These are phyloP conservation scores for Acanthamoeba quina DNA, from an alignment of 208 protist species.

Conservation along the genomic window DNA sequence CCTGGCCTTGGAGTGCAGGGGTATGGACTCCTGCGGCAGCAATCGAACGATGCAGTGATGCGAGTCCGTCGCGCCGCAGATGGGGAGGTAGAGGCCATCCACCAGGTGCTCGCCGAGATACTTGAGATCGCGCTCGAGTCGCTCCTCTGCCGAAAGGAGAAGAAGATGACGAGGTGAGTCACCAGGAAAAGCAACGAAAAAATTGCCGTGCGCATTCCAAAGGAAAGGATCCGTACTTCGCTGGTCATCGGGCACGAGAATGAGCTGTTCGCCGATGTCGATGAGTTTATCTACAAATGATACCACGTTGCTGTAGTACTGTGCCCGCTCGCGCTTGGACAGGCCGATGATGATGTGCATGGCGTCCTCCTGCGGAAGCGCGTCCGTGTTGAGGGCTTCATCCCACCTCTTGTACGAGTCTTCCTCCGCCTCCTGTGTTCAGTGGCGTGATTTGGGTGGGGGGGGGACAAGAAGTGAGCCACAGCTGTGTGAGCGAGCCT, in stretches of 20 bases:
- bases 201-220: background rate
- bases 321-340: slow-evolving; percentile 30
- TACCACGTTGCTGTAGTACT: slow-evolving; percentile 50
- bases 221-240: background rate
- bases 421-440: background rate
- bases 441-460: background rate
- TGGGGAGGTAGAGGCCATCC: slow-evolving; percentile 47
- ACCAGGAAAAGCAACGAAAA: background rate
- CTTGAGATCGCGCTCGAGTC: background rate
- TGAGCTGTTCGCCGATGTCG: slow-evolving; percentile 34
- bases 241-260: slow-evolving; percentile 23
- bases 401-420: slow-evolving; percentile 29
- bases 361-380: slow-evolving; percentile 20
- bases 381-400: background rate
- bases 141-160: background rate
- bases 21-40: background rate
- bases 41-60: slow-evolving; percentile 54
- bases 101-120: slow-evolving; percentile 50
- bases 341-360: slow-evolving; percentile 47
- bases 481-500: background rate
- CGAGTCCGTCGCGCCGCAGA: slow-evolving; percentile 2
- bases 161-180: background rate
- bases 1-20: slow-evolving; percentile 41
- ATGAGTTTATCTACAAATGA: slow-evolving; percentile 60
- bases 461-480: background rate